A percentile compares a stretch with the other conserved stretches of the same genome.
These are phyloP conservation scores for Phlebiopsis gigantea DNA, from an alignment of 768 basidiomycete species.

Conservation along the genomic window DNA sequence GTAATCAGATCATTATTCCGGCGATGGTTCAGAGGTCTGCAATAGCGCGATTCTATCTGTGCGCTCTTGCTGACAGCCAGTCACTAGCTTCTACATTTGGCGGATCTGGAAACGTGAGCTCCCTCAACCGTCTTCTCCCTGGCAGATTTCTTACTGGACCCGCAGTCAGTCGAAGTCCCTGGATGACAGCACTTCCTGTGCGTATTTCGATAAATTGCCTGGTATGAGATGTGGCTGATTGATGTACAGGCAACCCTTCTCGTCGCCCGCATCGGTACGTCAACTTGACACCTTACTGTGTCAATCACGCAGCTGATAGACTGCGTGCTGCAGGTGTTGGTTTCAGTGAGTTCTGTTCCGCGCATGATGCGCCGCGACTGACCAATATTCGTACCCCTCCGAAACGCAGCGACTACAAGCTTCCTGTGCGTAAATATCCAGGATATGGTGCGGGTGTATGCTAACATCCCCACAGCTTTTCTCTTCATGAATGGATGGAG, in stretches of 20 bases:
- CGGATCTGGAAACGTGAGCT: conserved; percentile 5
- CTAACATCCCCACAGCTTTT: not conserved
- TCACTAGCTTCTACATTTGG: conserved; percentile 8
- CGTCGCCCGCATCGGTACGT: no score
- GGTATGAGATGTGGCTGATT: not conserved
- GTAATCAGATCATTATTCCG: not conserved
- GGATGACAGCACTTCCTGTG: no score
- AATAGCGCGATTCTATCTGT: not conserved
- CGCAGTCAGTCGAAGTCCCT: no score
- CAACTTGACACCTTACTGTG: no score
- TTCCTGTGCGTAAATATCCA: not conserved
- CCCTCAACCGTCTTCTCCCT: no score
- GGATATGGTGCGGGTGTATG: not conserved
- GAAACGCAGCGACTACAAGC: not conserved
- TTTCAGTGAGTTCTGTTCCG: conserved; percentile 1
- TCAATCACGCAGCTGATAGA: no score
- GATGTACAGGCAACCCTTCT: no score
- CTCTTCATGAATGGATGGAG: not conserved
- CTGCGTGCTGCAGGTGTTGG: conserved; percentile 6
- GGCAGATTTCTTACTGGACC: no score
- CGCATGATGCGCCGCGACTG: no score
- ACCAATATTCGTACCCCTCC: not conserved
- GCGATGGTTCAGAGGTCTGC: conserved; percentile 3
- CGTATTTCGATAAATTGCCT: no score
- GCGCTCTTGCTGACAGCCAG: not conserved